Percentiles rank a stretch among this genome's conserved stretches.
phyloP scores from a whole-genome alignment of 2,329 filamentous ascomycete genomes.

The Paecilomyces formosus region DNA sequence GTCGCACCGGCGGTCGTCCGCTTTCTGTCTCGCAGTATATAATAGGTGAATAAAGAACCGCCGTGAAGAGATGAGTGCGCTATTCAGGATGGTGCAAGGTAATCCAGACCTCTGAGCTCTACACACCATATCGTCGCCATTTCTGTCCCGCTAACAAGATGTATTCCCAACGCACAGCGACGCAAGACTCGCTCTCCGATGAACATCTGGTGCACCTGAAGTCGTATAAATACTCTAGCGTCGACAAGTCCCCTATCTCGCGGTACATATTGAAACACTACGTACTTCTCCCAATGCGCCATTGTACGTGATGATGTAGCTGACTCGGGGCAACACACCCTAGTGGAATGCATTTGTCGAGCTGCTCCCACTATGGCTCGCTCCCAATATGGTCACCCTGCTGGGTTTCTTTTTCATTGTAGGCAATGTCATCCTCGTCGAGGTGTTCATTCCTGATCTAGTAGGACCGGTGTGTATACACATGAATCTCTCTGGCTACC shows the following conservation, averaged over 20 bases:
- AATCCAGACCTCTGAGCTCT: conserved; percentile 4
- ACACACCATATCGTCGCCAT: neutral
- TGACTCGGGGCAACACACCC: conserved; percentile 5
- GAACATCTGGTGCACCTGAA: conserved; percentile 87
- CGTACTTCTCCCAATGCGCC: conserved; percentile 49
- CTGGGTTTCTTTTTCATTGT: conserved; percentile 93
- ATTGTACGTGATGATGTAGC: neutral
- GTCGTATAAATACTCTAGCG: conserved; percentile 93
- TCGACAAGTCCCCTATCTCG: conserved; percentile 92
- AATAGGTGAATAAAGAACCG: neutral
- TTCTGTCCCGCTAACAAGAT: conserved; percentile 1
- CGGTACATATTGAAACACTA: conserved; percentile 92
- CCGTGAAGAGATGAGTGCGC: conserved; percentile 17
- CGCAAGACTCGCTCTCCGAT: conserved; percentile 63
- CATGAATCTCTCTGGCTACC: neutral
- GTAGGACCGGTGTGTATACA: conserved; percentile 66
- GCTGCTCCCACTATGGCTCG: conserved; percentile 87
- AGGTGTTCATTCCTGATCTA: conserved; percentile 79
- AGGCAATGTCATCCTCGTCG: conserved; percentile 67
- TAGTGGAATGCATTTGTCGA: conserved; percentile 98
- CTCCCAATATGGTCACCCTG: conserved; percentile 95
- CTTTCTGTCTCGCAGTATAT: neutral
- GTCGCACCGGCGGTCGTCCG: neutral
- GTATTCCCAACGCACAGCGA: conserved; percentile 16
- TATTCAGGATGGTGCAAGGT: conserved; percentile 31